Percentiles rank a stretch among this genome's conserved stretches.
Evolutionary conservation across 768 basidiomycete species (phyloP).

Genomic region (Paxillus rubicundulus): DNA sequence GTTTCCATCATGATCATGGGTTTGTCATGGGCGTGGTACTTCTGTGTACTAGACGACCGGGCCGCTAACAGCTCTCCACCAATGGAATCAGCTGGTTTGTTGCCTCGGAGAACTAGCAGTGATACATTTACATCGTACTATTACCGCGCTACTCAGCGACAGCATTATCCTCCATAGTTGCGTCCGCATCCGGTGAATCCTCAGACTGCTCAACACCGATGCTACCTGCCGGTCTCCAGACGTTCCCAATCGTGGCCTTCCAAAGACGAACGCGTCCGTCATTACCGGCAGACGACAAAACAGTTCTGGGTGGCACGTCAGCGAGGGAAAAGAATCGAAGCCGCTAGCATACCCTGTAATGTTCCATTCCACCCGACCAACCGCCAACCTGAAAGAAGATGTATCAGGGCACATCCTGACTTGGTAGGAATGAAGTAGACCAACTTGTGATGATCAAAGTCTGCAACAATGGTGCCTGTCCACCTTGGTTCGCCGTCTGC

Average conservation of each 20-base stretch:
- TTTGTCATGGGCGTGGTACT: too few relatives aligned
- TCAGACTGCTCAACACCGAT: conserved; percentile 78
- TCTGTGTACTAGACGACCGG: too few relatives aligned
- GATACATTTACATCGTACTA: not conserved
- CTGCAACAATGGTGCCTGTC: conserved; percentile 74
- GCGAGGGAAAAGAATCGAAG: not conserved
- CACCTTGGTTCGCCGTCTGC: conserved; percentile 50
- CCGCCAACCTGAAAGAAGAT: conserved; percentile 50
- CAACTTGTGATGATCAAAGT: conserved; percentile 84
- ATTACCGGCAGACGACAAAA: conserved; percentile 81
- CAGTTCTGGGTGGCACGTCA: conserved; percentile 50
- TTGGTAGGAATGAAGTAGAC: not conserved
- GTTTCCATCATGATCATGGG: not conserved
- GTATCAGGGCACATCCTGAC: conserved; percentile 5
- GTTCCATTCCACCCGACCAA: conserved; percentile 93
- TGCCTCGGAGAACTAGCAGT: not conserved
- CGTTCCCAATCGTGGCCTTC: conserved; percentile 81
- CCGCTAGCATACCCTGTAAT: conserved; percentile 62
- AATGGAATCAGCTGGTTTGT: not conserved
- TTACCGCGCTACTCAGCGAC: conserved; percentile 30
- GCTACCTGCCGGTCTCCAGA: conserved; percentile 82
- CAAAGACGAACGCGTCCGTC: conserved; percentile 80
- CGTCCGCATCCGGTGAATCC: conserved; percentile 42
- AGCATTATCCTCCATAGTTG: conserved; percentile 43
- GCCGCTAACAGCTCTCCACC: not conserved